Base-by-base conservation (phyloP, 352 stramenopile genomes). In the Phytophthora fragariaefolia region DNA sequence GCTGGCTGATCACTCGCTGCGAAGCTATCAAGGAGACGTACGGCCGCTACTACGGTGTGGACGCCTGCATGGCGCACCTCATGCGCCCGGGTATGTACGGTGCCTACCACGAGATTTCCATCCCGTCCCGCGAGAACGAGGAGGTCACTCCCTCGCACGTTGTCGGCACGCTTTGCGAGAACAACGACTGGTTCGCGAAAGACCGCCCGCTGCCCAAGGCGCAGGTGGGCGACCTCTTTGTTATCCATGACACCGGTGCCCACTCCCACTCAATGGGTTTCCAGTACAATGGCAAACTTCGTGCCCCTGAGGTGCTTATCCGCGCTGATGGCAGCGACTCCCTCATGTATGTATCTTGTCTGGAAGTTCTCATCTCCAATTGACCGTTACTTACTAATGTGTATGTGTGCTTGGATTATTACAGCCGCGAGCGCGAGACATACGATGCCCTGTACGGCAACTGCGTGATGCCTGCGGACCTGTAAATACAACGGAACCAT, bases 151-250 rank as follows among this genome's bases (percentile, higher is more conserved):
- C 77, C 27, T 73, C 83, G 15, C 85, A 97, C 65, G 89, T 97
- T 6, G 90, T 97, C 12, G 90, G 90, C 48, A 89, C 87, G 43
- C 79, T 97, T 4, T 97, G 90, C 36, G 90, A 97, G 64, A 97
- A 97, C 79, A 97, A 97, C 72, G 90, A 97, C 73, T 97, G 90
- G 90, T 97, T 95, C 54, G 90, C 88, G 24, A 95, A 96, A 82
- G 79, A 96, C 61, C 83, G 89, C 10, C 50, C 69, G 27, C 69
- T 97, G 45, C 88, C 89, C 27, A 79, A 64, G 17, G 85, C 87
- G 6, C 49, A 88, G 38, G 87, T 96, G 13, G 89, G 88, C 50
- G 90, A 97, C 63, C 68, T 97, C 23, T 96, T 97, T 60, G 89
- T 97, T 46, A 94, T 97, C 54, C 80, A 97, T 74, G 90, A 97